Evolutionary conservation across 176 grass and related monocot species (phyloP), one percentile per base, ranked within the genome.

Genomic region (Juncus effusus): DNA sequence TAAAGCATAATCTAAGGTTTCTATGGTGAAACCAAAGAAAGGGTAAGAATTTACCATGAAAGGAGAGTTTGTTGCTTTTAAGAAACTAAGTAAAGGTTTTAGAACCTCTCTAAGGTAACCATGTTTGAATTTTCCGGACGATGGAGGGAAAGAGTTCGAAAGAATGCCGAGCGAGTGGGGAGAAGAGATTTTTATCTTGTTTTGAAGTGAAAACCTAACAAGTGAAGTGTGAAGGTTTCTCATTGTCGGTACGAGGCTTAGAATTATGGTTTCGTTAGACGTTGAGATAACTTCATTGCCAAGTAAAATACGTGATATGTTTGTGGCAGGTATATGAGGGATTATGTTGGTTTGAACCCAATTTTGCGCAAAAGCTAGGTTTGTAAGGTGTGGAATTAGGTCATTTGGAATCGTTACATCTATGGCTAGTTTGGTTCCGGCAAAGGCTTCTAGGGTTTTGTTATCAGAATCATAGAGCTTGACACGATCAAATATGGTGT

Each of bases 41-140:
- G 91, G 91, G 82, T 96, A 90, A 5, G 76, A 84, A 59, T 87
- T 90, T 63, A 96, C 91, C 91, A 87, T 90, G 87, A 96, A 87
- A 2, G 87, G 81, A 28, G 81, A 74, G 60, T 37, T 71, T 2
- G 84, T 96, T 6, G 79, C 82, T 11, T 83, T 75, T 44, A 96
- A 77, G 82, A 96, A 96, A 65, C 15, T 16, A 40, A 96, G 92
- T 12, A 91, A 49, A 51, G 82, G 79, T 77, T 53, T 84, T 6
- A 88, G 54, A 42, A 77, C 45, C 38, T 54, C 87, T 4, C 47
- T 13, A 65, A 76, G 80, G 55, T 84, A 76, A 41, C 72, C 78
- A 35, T 81, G 69, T 14, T 51, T 67, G 79, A 90, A 96, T 74
- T 72, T 65, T 16, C 67, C 91, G 3, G 77, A 58, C 2, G 87